A percentile compares a stretch with the other conserved stretches of the same genome.
Evolutionary conservation across 2,329 filamentous ascomycete species (phyloP).

Genomic region (Claviceps fusiformis): DNA sequence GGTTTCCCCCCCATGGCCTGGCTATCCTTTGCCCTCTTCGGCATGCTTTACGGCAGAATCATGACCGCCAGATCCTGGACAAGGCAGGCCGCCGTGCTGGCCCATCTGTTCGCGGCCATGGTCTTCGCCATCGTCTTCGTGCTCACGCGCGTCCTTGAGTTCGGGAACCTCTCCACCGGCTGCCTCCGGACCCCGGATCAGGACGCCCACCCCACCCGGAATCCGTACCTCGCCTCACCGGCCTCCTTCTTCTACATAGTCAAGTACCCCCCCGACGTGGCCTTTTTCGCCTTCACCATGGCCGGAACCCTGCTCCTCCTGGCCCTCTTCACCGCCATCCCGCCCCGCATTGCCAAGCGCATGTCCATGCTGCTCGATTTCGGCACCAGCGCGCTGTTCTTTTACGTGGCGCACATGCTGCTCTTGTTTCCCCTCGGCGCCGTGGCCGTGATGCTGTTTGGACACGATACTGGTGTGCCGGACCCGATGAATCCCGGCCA

Average conservation of each 20-base stretch:
- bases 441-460: slow-evolving; percentile 18
- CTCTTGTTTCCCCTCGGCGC: slow-evolving; percentile 17
- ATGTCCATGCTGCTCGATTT: slow-evolving; percentile 26
- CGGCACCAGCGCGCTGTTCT: slow-evolving; percentile 33
- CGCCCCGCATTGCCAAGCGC: slow-evolving; percentile 15
- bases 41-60: slow-evolving; percentile 29
- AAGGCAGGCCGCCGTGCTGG: slow-evolving; percentile 12
- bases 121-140: slow-evolving; percentile 25
- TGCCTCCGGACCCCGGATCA: slow-evolving; percentile 28
- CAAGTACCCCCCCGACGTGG: slow-evolving; percentile 34
- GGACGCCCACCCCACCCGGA: slow-evolving; percentile 14
- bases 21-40: slow-evolving; percentile 31
- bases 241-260: slow-evolving; percentile 31
- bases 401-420: slow-evolving; percentile 27
- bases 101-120: slow-evolving; percentile 16
- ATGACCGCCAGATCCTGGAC: slow-evolving; percentile 20
- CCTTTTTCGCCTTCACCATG: slow-evolving; percentile 29
- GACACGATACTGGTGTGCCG: slow-evolving; percentile 17
- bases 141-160: slow-evolving; percentile 24
- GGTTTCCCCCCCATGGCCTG: slow-evolving; percentile 31
- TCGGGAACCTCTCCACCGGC: slow-evolving; percentile 30
- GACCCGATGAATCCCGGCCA: slow-evolving; percentile 14
- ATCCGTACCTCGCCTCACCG: slow-evolving; percentile 28
- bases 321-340: slow-evolving; percentile 21
- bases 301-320: slow-evolving; percentile 26